These are phyloP conservation scores for Marasmius fiardii DNA, from an alignment of 1,284 basidiomycete genomes.

Conservation along the genomic window DNA sequence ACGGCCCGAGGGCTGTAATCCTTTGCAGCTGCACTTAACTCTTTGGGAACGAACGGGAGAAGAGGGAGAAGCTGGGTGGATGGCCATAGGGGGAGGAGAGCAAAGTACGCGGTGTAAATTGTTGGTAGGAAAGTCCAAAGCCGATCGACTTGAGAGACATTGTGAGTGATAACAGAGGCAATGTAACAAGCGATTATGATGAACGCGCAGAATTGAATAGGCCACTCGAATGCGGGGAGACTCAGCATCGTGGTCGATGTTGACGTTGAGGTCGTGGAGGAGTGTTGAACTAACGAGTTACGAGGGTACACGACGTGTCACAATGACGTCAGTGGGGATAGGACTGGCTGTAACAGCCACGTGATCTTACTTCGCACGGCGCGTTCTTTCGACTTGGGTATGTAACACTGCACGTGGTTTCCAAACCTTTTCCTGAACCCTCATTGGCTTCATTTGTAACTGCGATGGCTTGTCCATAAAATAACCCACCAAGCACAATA, in stretches of 20 bases:
- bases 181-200: constrained; percentile 48
- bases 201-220: constrained; percentile 56
- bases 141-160: constrained; percentile 83
- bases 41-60: constrained; percentile 54
- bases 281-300: too few species aligned
- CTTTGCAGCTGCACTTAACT: constrained; percentile 37
- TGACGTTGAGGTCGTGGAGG: too few species aligned
- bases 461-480: too few species aligned
- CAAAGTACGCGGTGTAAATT: constrained; percentile 75
- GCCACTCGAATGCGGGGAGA: constrained; percentile 49
- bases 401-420: too few species aligned
- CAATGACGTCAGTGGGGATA: too few species aligned
- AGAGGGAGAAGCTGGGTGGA: constrained; percentile 39
- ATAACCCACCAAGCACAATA: too few species aligned
- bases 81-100: constrained; percentile 67
- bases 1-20: constrained; percentile 65
- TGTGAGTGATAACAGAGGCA: constrained; percentile 65
- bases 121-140: constrained; percentile 80
- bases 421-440: too few species aligned
- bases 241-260: background rate
- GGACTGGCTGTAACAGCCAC: too few species aligned
- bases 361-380: too few species aligned
- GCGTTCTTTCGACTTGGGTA: too few species aligned
- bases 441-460: too few species aligned
- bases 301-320: too few species aligned